phyloP scores from a whole-genome alignment of 805 yeast species.

The Middelhovenomyces tepae region DNA sequence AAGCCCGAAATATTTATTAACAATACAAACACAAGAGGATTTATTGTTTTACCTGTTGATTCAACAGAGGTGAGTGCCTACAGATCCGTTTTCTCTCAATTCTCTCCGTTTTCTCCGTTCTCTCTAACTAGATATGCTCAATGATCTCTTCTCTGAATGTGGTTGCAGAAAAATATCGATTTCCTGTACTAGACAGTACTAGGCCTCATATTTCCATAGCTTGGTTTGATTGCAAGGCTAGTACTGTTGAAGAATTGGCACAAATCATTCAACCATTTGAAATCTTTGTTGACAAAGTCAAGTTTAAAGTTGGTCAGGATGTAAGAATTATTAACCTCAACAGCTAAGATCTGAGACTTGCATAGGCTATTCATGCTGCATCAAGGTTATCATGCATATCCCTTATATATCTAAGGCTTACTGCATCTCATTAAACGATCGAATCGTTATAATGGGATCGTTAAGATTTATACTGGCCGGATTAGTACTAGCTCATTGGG shows the following conservation, averaged over 20 bases:
- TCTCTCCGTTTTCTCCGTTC: background rate
- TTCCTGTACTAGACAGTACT: slow-evolving; percentile 2
- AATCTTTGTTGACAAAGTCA: background rate
- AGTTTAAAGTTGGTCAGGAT: slow-evolving; percentile 14
- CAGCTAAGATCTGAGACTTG: background rate
- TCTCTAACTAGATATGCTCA: background rate
- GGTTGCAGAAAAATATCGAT: slow-evolving; percentile 3
- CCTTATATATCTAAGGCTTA: too few relatives aligned
- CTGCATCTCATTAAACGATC: too few relatives aligned
- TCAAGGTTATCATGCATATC: too few relatives aligned
- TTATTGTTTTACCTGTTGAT: slow-evolving; percentile 1
- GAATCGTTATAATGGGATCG: too few relatives aligned
- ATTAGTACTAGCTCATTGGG: too few relatives aligned
- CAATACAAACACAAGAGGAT: background rate
- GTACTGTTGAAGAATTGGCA: too few relatives aligned
- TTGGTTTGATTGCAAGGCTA: slow-evolving; percentile 9
- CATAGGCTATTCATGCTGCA: too few relatives aligned
- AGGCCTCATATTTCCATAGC: slow-evolving; percentile 13
- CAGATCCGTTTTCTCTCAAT: too few relatives aligned
- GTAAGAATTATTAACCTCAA: slow-evolving; percentile 6
- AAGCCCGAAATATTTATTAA: too few relatives aligned
- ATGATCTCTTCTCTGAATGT: slow-evolving; percentile 4
- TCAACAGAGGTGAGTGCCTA: background rate
- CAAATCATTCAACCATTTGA: too few relatives aligned
- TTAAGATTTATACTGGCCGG: too few relatives aligned